Evolutionary conservation across 2,329 filamentous ascomycete species (phyloP), one percentile per base, ranked within the genome.

Genomic region (Tympanopsis confertula): DNA sequence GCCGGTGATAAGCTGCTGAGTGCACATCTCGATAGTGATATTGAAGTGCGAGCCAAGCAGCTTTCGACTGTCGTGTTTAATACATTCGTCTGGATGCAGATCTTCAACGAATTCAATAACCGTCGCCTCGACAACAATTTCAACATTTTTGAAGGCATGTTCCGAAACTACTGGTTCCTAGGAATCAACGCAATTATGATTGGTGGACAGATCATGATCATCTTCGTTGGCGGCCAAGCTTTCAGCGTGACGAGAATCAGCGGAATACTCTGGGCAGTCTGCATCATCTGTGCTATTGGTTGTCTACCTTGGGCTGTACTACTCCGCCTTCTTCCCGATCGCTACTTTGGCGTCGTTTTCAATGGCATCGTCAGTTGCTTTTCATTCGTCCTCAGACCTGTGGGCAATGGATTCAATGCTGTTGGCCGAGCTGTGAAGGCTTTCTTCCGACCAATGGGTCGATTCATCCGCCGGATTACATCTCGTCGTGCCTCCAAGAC

Each of bases 81-180:
- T 55, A 75, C 71, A 0, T 82, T 79, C 47, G 78, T 82, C 2
- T 82, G 77, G 76, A 74, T 82, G 66, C 78, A 82, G 48, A 79
- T 82, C 43, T 82, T 82, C 61, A 82, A 82, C 53, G 68, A 78
- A 53, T 70, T 78, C 59, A 81, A 80, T 56, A 76, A 74, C 50
- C 67, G 75, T 20, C 71, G 74, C 28, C 60, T 78, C 1, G 74
- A 78, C 47, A 78, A 78, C 54, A 66, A 68, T 42, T 66, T 78
- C 57, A 78, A 78, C 46, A 67, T 78, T 29, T 68, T 78, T 38
- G 68, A 75, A 46, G 72, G 72, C 5, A 52, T 78, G 3, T 60
- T 65, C 42, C 62, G 62, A 38, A 78, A 78, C 50, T 59, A 55
- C 41, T 74, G 74, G 54, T 78, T 78, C 49, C 62, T 77, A 30